A percentile compares a stretch with the other conserved stretches of the same genome.
phyloP scores from a whole-genome alignment of 169 alveolate species.

The Theileria sp. region DNA sequence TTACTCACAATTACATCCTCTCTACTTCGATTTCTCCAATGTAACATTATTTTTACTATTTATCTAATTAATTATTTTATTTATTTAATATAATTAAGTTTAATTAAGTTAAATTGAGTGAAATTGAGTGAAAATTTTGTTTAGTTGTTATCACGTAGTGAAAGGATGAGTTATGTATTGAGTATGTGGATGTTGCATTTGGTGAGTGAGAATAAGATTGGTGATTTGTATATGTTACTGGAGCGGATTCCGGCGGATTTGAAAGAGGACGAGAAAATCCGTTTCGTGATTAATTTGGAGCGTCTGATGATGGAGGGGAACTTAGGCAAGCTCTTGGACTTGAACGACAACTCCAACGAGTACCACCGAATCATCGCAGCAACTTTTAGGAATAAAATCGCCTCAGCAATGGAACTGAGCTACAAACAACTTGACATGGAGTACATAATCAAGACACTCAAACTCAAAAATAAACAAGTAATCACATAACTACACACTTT shows the following conservation, averaged over 20 bases:
- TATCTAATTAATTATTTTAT: neutral
- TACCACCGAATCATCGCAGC: slow-evolving; percentile 57
- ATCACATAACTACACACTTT: too few relatives aligned
- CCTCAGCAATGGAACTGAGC: slow-evolving; percentile 70
- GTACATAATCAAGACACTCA: slow-evolving; percentile 48
- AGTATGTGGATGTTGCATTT: slow-evolving; percentile 70
- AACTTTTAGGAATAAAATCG: slow-evolving; percentile 67
- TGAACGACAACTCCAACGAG: slow-evolving; percentile 29
- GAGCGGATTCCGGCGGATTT: slow-evolving; percentile 60
- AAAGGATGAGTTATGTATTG: slow-evolving; percentile 53
- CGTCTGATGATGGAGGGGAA: slow-evolving; percentile 77
- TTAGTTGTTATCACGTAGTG: slow-evolving; percentile 51
- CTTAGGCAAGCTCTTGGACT: slow-evolving; percentile 46
- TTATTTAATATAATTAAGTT: neutral
- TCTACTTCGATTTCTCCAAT: slow-evolving; percentile 48
- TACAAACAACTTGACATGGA: slow-evolving; percentile 45
- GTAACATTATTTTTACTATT: neutral
- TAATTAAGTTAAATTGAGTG: neutral
- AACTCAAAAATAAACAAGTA: slow-evolving; percentile 54
- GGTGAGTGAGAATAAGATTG: slow-evolving; percentile 68
- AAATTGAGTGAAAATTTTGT: neutral
- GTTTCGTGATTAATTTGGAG: slow-evolving; percentile 69
- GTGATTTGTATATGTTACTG: slow-evolving; percentile 73
- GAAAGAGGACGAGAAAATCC: slow-evolving; percentile 28
- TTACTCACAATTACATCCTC: slow-evolving; percentile 40